Base-by-base conservation (phyloP, 108 stramenopile species). In the Epithemia pelagica region DNA sequence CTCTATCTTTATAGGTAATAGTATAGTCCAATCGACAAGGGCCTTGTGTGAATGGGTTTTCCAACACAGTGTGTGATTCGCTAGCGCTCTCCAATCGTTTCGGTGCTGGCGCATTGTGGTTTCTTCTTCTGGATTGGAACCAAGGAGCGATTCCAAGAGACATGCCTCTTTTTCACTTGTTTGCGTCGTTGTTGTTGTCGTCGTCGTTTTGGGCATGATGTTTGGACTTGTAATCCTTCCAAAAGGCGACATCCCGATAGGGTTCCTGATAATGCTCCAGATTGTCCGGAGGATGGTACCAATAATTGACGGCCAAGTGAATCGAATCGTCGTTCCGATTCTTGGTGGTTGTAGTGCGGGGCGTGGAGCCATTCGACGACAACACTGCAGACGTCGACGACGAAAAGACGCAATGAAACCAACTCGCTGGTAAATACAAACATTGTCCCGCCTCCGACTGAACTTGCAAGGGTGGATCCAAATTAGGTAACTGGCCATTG, bases 401-500 rank as follows among this genome's bases (percentile, higher is more conserved):
- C 1, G 91, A 92, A 10, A 80, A 80, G 7, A 98, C 99, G 59
- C 94, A 87, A 79, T 99, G 99, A 64, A 96, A 98, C 96, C 96
- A 98, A 0, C 93, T 89, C 10, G 96, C 93, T 7, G 99, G 99
- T 8, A 99, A 77, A 67, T 96, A 99, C 24, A 99, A 65, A 32
- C 89, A 82, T 55, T 97, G 79, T 21, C 97, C 97, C 18, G 82
- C 82, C 18, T 71, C 27, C 26, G 96, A 58, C 30, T 81, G 69
- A 46, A 78, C 27, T 24, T 56, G 28, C 15, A 46, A 52, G 66
- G 18, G 68, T n/a, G n/a, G n/a, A n/a, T n/a, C n/a, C n/a, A n/a
- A n/a, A 10, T 5, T 8, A 32, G 5, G 5, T 30, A 27, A 8
- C 7, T 32, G 32, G 15, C 37, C 37, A 46, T 46, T 15, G 37